phyloP scores from a whole-genome alignment of 2,329 filamentous ascomycete genomes.

The Pseudocercospora eumusae region DNA sequence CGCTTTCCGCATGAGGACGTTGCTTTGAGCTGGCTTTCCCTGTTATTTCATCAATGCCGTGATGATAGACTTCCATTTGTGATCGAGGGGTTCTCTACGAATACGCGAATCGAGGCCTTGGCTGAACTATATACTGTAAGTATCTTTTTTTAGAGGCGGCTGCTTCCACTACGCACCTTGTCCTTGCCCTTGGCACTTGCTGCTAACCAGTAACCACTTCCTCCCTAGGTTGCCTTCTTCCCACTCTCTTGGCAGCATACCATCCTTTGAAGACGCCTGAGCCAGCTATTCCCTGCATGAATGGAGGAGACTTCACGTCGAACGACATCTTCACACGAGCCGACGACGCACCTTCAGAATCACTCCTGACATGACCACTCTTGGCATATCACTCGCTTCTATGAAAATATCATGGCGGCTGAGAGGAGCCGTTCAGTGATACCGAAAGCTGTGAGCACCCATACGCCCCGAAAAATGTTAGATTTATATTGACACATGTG shows the following conservation, averaged over 20 bases:
- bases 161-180: too few species aligned
- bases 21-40: too few species aligned
- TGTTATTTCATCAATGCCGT: too few species aligned
- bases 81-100: too few species aligned
- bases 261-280: not conserved
- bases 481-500: not conserved
- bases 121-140: too few species aligned
- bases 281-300: not conserved
- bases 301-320: not conserved
- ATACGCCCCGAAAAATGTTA: not conserved
- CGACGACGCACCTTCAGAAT: not conserved
- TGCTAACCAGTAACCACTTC: not conserved
- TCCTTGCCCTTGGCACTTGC: too few species aligned
- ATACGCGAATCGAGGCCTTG: too few species aligned
- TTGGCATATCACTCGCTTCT: not conserved
- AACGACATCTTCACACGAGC: not conserved
- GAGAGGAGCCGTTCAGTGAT: not conserved
- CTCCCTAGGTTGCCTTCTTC: too few species aligned
- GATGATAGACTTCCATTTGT: too few species aligned
- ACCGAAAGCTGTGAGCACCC: not conserved
- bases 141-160: too few species aligned
- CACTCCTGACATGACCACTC: not conserved
- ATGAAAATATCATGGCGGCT: not conserved
- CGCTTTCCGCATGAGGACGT: too few species aligned
- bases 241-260: too few species aligned